A percentile compares a stretch with the other conserved stretches of the same genome.
These are phyloP conservation scores for Lichtheimia ramosa DNA, from an alignment of 371 early-diverging fungal species.

Conservation along the genomic window DNA sequence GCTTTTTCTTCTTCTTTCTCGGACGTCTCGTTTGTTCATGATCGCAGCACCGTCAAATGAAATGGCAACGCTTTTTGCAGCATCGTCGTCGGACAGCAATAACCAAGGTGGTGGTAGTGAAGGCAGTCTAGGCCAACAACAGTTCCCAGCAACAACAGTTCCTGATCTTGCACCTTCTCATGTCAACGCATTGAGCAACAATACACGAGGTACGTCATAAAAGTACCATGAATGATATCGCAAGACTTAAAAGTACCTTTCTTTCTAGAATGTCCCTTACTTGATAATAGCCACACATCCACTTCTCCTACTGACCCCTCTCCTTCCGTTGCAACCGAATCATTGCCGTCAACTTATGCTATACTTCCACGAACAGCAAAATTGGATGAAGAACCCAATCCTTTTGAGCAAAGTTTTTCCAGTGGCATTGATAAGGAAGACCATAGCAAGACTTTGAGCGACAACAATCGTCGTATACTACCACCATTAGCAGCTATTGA, in stretches of 20 bases:
- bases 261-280: not conserved
- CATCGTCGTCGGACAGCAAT: not conserved
- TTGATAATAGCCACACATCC: slow-evolving; percentile 1
- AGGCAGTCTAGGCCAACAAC: no score
- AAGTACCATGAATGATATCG: not conserved
- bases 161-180: not conserved
- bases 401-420: slow-evolving; percentile 84
- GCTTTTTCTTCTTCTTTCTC: not conserved
- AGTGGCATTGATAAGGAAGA: not conserved
- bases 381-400: slow-evolving; percentile 82
- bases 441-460: not conserved
- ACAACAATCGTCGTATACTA: slow-evolving; percentile 19
- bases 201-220: not conserved
- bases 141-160: not conserved
- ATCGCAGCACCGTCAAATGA: slow-evolving; percentile 1
- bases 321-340: not conserved
- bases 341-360: slow-evolving; percentile 16
- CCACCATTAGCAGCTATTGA: slow-evolving; percentile 47
- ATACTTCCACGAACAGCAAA: slow-evolving; percentile 35
- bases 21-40: not conserved
- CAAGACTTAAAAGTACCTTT: not conserved
- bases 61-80: not conserved
- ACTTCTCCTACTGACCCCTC: not conserved
- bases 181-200: not conserved
- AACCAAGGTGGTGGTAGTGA: no score